Conservation (phyloP, 2,329 filamentous ascomycete species). For the Orbilia ellipsospora region DNA sequence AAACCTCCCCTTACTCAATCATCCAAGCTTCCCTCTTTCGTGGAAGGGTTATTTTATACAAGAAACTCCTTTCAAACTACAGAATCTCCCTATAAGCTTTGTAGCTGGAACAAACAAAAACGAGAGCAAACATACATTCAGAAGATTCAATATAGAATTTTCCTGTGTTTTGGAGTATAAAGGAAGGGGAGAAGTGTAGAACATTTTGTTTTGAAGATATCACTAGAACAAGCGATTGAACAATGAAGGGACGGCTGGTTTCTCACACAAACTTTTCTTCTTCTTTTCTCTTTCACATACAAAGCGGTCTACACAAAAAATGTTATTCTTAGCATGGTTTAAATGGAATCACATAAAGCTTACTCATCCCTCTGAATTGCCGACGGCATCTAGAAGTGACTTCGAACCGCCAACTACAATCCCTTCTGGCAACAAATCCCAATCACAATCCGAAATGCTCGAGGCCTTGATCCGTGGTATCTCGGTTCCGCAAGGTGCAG, state of each 20-base stretch:
- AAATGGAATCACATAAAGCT: constrained; percentile 52
- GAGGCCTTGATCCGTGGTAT: constrained; percentile 55
- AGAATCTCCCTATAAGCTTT: not conserved
- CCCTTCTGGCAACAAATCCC: constrained; percentile 7
- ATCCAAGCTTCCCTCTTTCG: constrained; percentile 12
- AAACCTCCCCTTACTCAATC: not conserved
- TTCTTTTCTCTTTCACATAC: constrained; percentile 3
- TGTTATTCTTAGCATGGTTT: constrained; percentile 47
- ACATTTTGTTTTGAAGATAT: not conserved
- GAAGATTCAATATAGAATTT: not conserved
- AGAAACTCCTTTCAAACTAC: not conserved
- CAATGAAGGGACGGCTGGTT: constrained; percentile 3
- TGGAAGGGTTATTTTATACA: not conserved
- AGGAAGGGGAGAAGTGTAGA: not conserved
- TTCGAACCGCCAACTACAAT: constrained; percentile 12
- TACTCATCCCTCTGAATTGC: constrained; percentile 21
- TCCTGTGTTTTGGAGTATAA: not conserved
- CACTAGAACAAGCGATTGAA: constrained; percentile 5
- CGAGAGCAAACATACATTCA: not conserved
- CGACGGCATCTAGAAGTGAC: constrained; percentile 41
- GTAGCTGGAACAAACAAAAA: constrained; percentile 18
- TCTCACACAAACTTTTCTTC: constrained; percentile 5
- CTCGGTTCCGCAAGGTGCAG: constrained; percentile 60
- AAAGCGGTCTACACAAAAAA: constrained; percentile 12
- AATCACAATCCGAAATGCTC: constrained; percentile 42